Evolutionary conservation across 345 rosid species (phyloP).

Genomic region (Salix exigua): DNA sequence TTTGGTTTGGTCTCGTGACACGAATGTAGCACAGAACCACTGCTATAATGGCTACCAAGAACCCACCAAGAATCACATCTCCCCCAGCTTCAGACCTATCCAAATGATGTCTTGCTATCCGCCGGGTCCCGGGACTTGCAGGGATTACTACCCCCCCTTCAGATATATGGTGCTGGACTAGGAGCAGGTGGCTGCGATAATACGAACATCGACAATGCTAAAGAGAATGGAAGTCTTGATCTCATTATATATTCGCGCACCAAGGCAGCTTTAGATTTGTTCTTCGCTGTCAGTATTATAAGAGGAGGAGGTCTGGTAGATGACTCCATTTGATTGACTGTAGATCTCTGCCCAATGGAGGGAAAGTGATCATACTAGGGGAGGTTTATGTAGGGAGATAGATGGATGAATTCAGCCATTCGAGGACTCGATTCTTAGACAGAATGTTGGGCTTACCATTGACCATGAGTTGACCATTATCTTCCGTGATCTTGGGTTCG

Average conservation of each 20-base stretch:
- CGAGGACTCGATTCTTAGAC: too few relatives aligned
- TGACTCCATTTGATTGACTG: neutral
- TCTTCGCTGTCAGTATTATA: neutral
- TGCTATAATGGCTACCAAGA: slow-evolving; percentile 21
- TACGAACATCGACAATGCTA: slow-evolving; percentile 6
- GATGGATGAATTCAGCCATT: neutral
- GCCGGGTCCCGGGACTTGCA: slow-evolving; percentile 1
- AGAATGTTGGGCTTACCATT: neutral
- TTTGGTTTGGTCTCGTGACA: slow-evolving; percentile 22
- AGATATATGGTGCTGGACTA: slow-evolving; percentile 21
- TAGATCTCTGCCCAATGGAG: neutral
- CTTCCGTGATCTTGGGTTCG: neutral
- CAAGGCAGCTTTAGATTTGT: too few relatives aligned
- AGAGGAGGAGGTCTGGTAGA: neutral
- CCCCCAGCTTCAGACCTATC: slow-evolving; percentile 22
- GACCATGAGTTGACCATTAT: neutral
- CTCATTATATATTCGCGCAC: neutral
- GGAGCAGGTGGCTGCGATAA: slow-evolving; percentile 8
- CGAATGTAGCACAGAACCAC: slow-evolving; percentile 35
- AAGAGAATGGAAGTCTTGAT: neutral
- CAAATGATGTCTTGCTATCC: slow-evolving; percentile 24
- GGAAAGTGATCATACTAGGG: neutral
- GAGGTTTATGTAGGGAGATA: neutral
- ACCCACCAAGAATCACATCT: slow-evolving; percentile 40
- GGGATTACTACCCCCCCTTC: slow-evolving; percentile 8